phyloP scores from a whole-genome alignment of 192 early-diverging fungal species.

The Podila horticola region DNA sequence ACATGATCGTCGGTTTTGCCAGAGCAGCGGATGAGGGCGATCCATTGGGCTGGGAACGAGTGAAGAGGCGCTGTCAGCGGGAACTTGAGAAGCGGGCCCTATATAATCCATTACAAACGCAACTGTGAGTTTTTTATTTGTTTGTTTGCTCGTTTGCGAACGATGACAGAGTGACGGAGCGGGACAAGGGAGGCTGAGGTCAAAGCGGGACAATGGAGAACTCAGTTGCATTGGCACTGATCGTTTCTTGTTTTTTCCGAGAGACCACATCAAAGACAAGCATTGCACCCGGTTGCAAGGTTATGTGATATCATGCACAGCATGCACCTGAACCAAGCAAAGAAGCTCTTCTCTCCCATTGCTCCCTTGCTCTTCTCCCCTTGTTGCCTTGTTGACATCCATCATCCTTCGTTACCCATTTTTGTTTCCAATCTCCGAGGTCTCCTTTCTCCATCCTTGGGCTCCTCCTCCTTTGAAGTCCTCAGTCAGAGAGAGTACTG shows the following conservation, averaged over 20 bases:
- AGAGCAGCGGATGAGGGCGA: background rate
- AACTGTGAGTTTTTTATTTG: background rate
- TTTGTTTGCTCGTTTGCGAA: too few relatives aligned
- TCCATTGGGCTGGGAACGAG: background rate
- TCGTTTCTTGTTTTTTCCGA: too few relatives aligned
- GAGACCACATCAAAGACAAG: too few relatives aligned
- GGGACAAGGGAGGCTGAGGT: background rate
- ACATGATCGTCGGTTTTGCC: background rate
- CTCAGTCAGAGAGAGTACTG: too few relatives aligned
- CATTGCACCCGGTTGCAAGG: too few relatives aligned
- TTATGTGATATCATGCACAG: too few relatives aligned
- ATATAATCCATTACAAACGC: background rate
- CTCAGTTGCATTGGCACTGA: too few relatives aligned
- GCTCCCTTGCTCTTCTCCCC: background rate
- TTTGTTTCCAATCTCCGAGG: background rate
- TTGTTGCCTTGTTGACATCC: background rate
- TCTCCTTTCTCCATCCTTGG: background rate
- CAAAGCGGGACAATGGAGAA: background rate
- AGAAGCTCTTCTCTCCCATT: background rate
- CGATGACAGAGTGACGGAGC: background rate
- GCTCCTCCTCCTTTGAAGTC: too few relatives aligned
- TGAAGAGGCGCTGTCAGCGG: background rate
- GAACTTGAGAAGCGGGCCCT: background rate
- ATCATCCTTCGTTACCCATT: background rate
- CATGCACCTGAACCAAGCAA: background rate